Evolutionary conservation across 1,139 yeast species (phyloP).

Genomic region (Sugiyamaella neomexicana): DNA sequence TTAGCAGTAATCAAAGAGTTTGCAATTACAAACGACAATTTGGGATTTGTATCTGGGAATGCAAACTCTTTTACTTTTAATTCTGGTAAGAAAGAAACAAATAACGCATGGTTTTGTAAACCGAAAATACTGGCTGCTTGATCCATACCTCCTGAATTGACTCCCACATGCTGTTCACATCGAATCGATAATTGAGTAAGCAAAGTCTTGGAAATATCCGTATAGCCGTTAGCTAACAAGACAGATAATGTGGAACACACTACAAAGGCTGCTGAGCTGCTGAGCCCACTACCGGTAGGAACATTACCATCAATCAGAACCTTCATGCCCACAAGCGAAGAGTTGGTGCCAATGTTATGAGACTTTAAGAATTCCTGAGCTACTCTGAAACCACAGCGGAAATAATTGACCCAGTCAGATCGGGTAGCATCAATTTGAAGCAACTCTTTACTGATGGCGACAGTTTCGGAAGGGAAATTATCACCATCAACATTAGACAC

Average conservation of each 20-base stretch:
- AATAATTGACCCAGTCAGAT: slow-evolving; percentile 66
- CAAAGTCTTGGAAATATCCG: slow-evolving; percentile 49
- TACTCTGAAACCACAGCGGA: slow-evolving; percentile 64
- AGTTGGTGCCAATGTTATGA: slow-evolving; percentile 14
- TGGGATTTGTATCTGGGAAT: slow-evolving; percentile 52
- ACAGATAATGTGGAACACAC: slow-evolving; percentile 64
- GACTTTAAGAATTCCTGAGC: slow-evolving; percentile 53
- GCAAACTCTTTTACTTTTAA: slow-evolving; percentile 57
- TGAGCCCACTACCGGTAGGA: slow-evolving; percentile 72
- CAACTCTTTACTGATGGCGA: slow-evolving; percentile 46
- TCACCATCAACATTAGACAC: slow-evolving; percentile 48
- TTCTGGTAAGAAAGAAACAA: slow-evolving; percentile 62
- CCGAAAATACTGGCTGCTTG: slow-evolving; percentile 74
- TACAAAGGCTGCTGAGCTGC: slow-evolving; percentile 73
- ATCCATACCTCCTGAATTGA: slow-evolving; percentile 78
- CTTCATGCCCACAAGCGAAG: slow-evolving; percentile 47
- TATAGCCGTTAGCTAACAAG: slow-evolving; percentile 54
- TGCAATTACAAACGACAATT: slow-evolving; percentile 59
- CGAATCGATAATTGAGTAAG: slow-evolving; percentile 63
- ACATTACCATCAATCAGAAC: slow-evolving; percentile 63
- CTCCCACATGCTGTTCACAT: slow-evolving; percentile 72
- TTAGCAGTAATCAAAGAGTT: slow-evolving; percentile 64
- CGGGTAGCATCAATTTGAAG: slow-evolving; percentile 51
- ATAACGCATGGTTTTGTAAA: slow-evolving; percentile 57
- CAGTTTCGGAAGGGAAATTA: slow-evolving; percentile 44